Evolutionary conservation across 352 stramenopile genomes (phyloP).

Genomic region (Phytophthora sojae): DNA sequence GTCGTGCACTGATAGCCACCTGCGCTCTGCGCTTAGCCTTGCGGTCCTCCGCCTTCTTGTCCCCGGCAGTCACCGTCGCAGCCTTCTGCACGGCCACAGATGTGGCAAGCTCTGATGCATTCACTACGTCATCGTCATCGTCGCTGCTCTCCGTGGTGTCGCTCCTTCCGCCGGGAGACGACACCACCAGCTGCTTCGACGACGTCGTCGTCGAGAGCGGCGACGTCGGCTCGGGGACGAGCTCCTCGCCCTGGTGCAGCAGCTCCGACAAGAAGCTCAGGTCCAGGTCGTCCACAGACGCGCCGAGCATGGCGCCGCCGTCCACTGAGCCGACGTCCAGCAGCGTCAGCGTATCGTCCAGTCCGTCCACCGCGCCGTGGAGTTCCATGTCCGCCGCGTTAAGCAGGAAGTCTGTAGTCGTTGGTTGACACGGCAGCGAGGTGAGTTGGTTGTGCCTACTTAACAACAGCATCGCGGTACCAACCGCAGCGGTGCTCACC

Average conservation of each 20-base stretch:
- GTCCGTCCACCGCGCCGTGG: constrained; percentile 18
- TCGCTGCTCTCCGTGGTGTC: constrained; percentile 32
- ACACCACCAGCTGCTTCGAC: constrained; percentile 16
- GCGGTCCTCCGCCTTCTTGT: constrained; percentile 43
- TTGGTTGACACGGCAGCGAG: background rate
- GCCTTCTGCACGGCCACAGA: background rate
- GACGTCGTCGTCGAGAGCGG: constrained; percentile 24
- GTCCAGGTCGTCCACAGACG: constrained; percentile 38
- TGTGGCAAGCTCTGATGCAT: background rate
- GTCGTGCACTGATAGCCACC: constrained; percentile 56
- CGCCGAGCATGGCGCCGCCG: constrained; percentile 17
- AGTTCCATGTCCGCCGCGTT: constrained; percentile 32
- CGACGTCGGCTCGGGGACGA: constrained; percentile 29
- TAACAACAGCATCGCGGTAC: no score
- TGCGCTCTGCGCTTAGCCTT: constrained; percentile 58
- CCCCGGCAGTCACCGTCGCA: background rate
- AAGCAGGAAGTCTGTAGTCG: constrained; percentile 26
- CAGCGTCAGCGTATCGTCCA: constrained; percentile 34
- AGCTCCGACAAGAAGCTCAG: constrained; percentile 41
- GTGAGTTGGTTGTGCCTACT: background rate
- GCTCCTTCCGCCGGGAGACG: constrained; percentile 33
- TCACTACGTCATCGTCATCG: constrained; percentile 6
- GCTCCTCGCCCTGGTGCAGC: constrained; percentile 30
- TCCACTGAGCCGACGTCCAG: constrained; percentile 20
- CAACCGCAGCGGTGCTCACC: background rate